Percentiles rank a stretch among this genome's conserved stretches.
Conservation (phyloP, 768 basidiomycete species). For the Agaricus blazei region DNA sequence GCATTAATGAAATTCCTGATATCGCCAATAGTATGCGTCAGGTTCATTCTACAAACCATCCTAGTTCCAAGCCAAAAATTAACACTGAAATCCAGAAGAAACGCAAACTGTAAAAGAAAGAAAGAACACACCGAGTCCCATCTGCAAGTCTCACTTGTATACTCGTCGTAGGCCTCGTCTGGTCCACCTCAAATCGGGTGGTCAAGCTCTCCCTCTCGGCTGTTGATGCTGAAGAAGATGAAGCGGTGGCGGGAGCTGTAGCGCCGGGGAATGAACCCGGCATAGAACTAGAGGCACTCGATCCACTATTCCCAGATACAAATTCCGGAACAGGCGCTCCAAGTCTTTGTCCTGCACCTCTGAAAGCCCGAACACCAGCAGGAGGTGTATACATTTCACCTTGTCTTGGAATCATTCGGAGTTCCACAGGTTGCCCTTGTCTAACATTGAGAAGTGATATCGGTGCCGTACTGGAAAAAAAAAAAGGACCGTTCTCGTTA, state of each 20-base stretch:
- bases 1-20: slow-evolving; percentile 86
- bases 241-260: slow-evolving; percentile 16
- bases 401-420: slow-evolving; percentile 68
- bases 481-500: too few species aligned
- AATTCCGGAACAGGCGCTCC: slow-evolving; percentile 66
- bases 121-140: slow-evolving; percentile 64
- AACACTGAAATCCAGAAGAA: background rate
- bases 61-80: slow-evolving; percentile 26
- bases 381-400: slow-evolving; percentile 69
- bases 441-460: slow-evolving; percentile 67
- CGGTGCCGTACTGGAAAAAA: slow-evolving; percentile 61
- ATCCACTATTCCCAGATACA: slow-evolving; percentile 6
- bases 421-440: slow-evolving; percentile 77
- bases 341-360: slow-evolving; percentile 73
- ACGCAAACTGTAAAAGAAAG: background rate
- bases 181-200: slow-evolving; percentile 78
- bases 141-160: slow-evolving; percentile 89
- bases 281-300: slow-evolving; percentile 26
- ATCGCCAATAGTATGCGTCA: slow-evolving; percentile 84
- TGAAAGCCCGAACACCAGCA: slow-evolving; percentile 48
- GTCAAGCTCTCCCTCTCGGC: slow-evolving; percentile 31
- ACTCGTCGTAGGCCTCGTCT: slow-evolving; percentile 75
- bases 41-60: slow-evolving; percentile 82
- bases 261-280: slow-evolving; percentile 57
- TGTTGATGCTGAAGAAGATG: slow-evolving; percentile 13